Conservation (phyloP, 139 green algal genomes). For the Cymbomonas tetramitiformis region DNA sequence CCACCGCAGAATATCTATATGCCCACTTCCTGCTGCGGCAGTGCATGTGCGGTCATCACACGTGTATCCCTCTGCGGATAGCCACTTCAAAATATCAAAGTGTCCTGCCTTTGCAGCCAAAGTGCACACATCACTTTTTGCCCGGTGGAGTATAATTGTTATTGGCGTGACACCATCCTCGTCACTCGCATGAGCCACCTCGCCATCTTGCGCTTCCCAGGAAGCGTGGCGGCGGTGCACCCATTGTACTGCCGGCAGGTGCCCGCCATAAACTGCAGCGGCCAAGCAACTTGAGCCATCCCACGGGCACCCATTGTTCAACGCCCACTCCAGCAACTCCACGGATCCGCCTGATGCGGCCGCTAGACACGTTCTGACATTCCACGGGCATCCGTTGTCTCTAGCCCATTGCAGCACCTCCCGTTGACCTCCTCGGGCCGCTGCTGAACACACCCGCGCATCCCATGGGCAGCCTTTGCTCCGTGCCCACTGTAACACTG, state of each 20-base stretch:
- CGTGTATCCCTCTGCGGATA: neutral
- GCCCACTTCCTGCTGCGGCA: neutral
- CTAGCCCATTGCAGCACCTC: constrained; percentile 1
- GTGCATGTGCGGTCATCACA: neutral
- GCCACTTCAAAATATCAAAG: constrained; percentile 1
- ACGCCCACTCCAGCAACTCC: neutral
- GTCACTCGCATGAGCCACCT: neutral
- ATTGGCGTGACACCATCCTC: neutral
- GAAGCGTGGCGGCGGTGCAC: too few species aligned
- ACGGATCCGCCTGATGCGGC: neutral
- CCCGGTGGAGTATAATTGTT: neutral
- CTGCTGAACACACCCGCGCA: neutral
- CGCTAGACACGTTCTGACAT: neutral
- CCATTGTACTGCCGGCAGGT: too few species aligned
- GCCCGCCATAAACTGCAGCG: too few species aligned
- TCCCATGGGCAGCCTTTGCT: constrained; percentile 7
- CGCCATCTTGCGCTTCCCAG: neutral
- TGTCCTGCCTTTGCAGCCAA: neutral
- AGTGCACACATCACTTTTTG: neutral
- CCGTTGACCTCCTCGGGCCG: constrained; percentile 2
- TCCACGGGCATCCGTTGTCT: constrained; percentile 3
- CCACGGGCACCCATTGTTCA: neutral
- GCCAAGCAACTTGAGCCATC: neutral
- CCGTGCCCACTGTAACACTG: constrained; percentile 3
- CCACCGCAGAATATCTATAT: constrained; percentile 7